Evolutionary conservation across 2,329 filamentous ascomycete genomes (phyloP).

Genomic region (Fusarium clavum): DNA sequence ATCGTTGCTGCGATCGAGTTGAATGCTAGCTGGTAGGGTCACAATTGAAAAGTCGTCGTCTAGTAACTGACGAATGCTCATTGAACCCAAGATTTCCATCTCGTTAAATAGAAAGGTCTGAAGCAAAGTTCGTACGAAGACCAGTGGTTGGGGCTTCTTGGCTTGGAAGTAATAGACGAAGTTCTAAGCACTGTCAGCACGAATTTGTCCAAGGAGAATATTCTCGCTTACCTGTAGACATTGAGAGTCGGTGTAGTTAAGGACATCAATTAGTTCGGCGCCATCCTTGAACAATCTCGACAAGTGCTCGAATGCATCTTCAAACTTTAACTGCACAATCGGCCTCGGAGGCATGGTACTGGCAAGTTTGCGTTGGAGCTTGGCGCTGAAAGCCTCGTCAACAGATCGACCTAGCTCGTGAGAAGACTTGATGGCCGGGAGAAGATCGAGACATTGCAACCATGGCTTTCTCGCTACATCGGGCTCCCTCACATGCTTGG

Average conservation of each 20-base stretch:
- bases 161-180: conserved; percentile 81
- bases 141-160: conserved; percentile 82
- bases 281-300: conserved; percentile 78
- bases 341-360: conserved; percentile 94
- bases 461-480: conserved; percentile 63
- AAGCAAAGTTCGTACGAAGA: conserved; percentile 84
- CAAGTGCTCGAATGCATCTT: conserved; percentile 77
- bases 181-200: conserved; percentile 59
- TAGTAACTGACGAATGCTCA: conserved; percentile 79
- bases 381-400: conserved; percentile 85
- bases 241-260: conserved; percentile 75
- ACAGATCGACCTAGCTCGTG: conserved; percentile 73
- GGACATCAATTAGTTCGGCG: conserved; percentile 73
- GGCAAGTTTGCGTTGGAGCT: conserved; percentile 89
- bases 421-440: conserved; percentile 69
- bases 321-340: conserved; percentile 81
- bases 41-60: conserved; percentile 84
- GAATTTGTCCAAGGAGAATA: not conserved
- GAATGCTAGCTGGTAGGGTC: conserved; percentile 75
- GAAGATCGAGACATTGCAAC: conserved; percentile 61
- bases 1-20: conserved; percentile 81
- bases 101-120: conserved; percentile 81
- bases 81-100: conserved; percentile 74
- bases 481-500: conserved; percentile 58
- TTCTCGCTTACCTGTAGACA: conserved; percentile 71